Percentiles rank a stretch among this genome's conserved stretches.
phyloP scores from a whole-genome alignment of 441 rosid species.

The Flueggea neowawraea region DNA sequence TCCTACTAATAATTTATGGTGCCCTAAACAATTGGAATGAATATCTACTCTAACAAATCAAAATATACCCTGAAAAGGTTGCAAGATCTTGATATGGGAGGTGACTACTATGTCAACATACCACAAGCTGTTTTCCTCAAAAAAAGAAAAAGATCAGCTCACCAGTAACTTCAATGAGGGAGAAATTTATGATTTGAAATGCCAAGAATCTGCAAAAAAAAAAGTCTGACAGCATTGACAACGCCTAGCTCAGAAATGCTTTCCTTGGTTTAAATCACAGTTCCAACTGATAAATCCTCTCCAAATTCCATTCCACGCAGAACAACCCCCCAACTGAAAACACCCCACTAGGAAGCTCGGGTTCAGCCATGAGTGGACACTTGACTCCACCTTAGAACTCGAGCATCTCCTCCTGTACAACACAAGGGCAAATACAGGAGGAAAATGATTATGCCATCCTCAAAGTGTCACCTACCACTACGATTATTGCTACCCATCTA shows the following conservation, averaged over 20 bases:
- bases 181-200: conserved; percentile 24
- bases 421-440: conserved; percentile 76
- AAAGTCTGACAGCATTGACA: conserved; percentile 22
- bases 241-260: conserved; percentile 17
- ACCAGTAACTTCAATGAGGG: conserved; percentile 21
- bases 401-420: conserved; percentile 73
- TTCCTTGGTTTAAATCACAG: conserved; percentile 34
- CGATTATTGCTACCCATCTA: conserved; percentile 36
- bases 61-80: conserved; percentile 9
- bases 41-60: conserved; percentile 13
- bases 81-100: conserved; percentile 13
- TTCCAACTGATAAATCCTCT: conserved; percentile 35
- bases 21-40: conserved; percentile 9
- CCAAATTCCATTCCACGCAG: conserved; percentile 36
- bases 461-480: conserved; percentile 52
- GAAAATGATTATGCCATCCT: conserved; percentile 71
- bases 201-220: conserved; percentile 30
- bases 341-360: conserved; percentile 41
- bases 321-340: conserved; percentile 33
- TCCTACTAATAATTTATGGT: neutral
- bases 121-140: conserved; percentile 20
- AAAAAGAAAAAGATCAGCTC: conserved; percentile 11
- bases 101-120: conserved; percentile 22
- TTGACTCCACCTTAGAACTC: conserved; percentile 52
- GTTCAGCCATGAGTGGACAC: conserved; percentile 51